Base-by-base conservation (phyloP, 2,329 filamentous ascomycete genomes). In the Penicillium concentricum region DNA sequence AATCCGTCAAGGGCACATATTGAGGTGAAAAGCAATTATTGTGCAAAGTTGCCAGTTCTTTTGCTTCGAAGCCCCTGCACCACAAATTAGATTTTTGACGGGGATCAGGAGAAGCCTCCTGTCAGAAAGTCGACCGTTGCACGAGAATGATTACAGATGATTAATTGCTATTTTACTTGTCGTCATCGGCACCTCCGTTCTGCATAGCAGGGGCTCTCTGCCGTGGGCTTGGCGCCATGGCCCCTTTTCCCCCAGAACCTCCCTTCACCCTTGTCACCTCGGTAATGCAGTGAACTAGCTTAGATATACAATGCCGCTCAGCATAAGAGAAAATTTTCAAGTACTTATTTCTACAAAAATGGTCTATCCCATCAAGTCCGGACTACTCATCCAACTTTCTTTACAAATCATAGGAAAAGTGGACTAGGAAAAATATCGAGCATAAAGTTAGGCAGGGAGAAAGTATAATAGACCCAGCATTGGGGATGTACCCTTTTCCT, bases 131-230 rank as follows among this genome's bases (percentile, higher is more conserved):
- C 16, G 0, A 35, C 20, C 28, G 39, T 35, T 16, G 18, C 28
- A 44, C 38, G 26, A 43, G 7, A 22, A 34, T 49, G 28, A 37
- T 44, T 28, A 20, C 26, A 35, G 9, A 15, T 44, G 12, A 44
- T 44, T 26, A 43, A 24, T 43, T 18, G 38, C 4, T 30, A 20
- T 38, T 53, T 32, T 38, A 20, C 12, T n/a, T 22, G 10, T 37
- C 10, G n/a, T 39, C 13, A 24, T 52, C 54, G 41, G 54, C 41
- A 30, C 20, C 42, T 52, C 54, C 54, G 52, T 54, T 35, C 28
- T 43, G 28, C 48, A 56, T 41, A 41, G 48, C 10, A 42, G 35
- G 35, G 37, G 38, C 20, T 26, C 9, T 50, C 10, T 13, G 30
- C 28, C 5, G 30, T 9, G 10, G 13, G 15, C 41, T 22, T 46